Evolutionary conservation across 768 basidiomycete species (phyloP), one percentile per base, ranked within the genome.

Genomic region (Lactifluus echinatus): DNA sequence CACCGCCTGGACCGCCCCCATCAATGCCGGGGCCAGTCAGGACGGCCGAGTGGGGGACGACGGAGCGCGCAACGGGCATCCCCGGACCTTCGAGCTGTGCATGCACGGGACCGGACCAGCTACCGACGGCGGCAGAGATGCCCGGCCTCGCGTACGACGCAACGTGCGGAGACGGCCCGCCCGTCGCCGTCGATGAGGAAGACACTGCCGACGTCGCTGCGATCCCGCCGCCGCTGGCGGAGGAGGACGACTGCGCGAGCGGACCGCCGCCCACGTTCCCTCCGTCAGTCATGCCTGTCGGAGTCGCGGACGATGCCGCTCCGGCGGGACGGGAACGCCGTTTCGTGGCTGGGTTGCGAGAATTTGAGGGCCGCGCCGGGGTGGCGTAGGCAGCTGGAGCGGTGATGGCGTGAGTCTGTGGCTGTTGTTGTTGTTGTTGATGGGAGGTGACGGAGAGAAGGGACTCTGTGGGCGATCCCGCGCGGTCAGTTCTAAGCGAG

Each of bases 41-140:
- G 8, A 67, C 67, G 17, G 68, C 71, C 21, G 71, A 67, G 40
- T 69, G 68, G 11, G 72, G 49, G 37, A 69, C 63, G 21, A 73
- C 52, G 43, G 70, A 76, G 42, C 84, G 73, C 40, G 79, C 75
- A 6, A 86, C 79, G 12, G 87, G 86, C 82, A 89, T 85, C 0
- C 87, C 87, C 10, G 87, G 87, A 3, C 87, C 87, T 64, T 87
- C 85, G 28, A 89, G 74, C 57, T 81, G 81, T 24, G 79, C 74
- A 31, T 70, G 80, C 5, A 79, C 59, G 62, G 69, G 50, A 63
- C 70, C 54, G 36, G 51, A 69, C 74, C 15, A 69, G 63, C 56
- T 36, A 31, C 51, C 70, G 70, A 62, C 75, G 73, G 40, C 70
- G 37, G 33, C 4, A 31, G 31, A 73, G 71, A 59, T 70, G n/a